Conservation (phyloP, 441 rosid species). For the Geranium incanum region DNA sequence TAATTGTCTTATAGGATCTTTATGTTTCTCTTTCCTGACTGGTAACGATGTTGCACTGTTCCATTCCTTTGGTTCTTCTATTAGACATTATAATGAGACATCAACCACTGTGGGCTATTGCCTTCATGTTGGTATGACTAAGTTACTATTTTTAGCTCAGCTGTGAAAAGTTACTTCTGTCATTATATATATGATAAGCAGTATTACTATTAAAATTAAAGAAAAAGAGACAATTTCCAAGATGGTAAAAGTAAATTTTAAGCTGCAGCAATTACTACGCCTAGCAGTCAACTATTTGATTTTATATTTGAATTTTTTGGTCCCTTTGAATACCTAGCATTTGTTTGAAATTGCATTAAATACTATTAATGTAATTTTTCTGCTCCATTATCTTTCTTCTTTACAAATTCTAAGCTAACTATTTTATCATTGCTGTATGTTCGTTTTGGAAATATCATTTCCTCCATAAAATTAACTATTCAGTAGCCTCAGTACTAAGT, state of each 20-base stretch:
- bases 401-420: not conserved
- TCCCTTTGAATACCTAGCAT: not conserved
- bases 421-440: not conserved
- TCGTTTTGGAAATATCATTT: not conserved
- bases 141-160: too few relatives aligned
- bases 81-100: not conserved
- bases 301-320: not conserved
- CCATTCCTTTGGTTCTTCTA: too few relatives aligned
- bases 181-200: too few relatives aligned
- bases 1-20: conserved; percentile 25
- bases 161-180: not conserved
- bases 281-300: not conserved
- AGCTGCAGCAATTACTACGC: not conserved
- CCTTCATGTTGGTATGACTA: not conserved
- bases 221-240: too few relatives aligned
- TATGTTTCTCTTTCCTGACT: not conserved
- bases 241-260: not conserved
- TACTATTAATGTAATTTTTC: not conserved
- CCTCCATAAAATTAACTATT: not conserved
- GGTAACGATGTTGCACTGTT: not conserved
- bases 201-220: too few relatives aligned
- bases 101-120: not conserved
- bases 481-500: not conserved
- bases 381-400: not conserved
- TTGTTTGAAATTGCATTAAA: not conserved